A percentile compares a stretch with the other conserved stretches of the same genome.
These are phyloP conservation scores for Aureobasidium mangrovei DNA, from an alignment of 2,329 filamentous ascomycete genomes.

Conservation along the genomic window DNA sequence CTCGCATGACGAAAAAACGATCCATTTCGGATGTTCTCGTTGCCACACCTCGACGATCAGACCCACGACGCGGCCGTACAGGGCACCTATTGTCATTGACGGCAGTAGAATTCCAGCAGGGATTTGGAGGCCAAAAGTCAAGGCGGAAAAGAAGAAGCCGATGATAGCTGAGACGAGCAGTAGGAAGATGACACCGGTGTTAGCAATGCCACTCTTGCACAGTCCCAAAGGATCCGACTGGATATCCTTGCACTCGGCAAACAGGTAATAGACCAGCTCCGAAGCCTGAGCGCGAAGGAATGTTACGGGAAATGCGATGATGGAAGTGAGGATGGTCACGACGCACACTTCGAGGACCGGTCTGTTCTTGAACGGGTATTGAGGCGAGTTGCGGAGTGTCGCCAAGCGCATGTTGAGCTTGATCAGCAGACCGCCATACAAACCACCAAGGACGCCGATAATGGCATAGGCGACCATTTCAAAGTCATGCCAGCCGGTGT, in stretches of 20 bases:
- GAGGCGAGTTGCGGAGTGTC: conserved; percentile 63
- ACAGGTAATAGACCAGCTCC: conserved; percentile 83
- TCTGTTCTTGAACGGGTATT: conserved; percentile 52
- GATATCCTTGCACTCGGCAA: conserved; percentile 77
- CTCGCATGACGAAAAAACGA: conserved; percentile 72
- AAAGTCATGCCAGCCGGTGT: conserved; percentile 85
- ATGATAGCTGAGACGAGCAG: conserved; percentile 73
- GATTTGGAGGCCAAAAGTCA: conserved; percentile 90
- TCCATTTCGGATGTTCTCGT: conserved; percentile 62
- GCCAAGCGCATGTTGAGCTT: conserved; percentile 85
- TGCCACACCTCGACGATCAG: conserved; percentile 87
- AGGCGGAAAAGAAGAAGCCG: conserved; percentile 73
- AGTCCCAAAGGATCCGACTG: conserved; percentile 81
- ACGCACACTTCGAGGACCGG: conserved; percentile 71
- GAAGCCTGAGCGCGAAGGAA: conserved; percentile 92
- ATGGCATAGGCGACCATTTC: conserved; percentile 82
- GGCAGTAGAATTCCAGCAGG: conserved; percentile 93
- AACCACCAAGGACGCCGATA: conserved; percentile 80
- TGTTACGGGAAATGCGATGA: conserved; percentile 91
- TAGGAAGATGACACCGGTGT: conserved; percentile 71
- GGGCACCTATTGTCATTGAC: conserved; percentile 88
- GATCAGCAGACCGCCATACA: conserved; percentile 93
- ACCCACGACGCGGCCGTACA: conserved; percentile 81
- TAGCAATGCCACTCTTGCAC: conserved; percentile 78
- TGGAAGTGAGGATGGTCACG: conserved; percentile 72